Conservation (phyloP, 75 land plant genomes). For the Cupressus sempervirens region DNA sequence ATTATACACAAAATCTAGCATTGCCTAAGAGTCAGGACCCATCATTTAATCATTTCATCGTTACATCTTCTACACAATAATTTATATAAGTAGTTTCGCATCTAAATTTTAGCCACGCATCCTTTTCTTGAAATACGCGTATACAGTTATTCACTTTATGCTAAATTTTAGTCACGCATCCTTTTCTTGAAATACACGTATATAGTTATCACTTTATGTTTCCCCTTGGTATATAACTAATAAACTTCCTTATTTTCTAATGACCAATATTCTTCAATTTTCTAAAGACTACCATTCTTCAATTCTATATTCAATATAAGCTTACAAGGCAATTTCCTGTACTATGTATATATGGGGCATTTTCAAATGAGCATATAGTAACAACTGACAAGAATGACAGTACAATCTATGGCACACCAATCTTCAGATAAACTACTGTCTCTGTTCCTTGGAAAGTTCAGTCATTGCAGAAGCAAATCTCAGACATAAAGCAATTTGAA, state of each 20-base stretch:
- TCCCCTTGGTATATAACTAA: too few species aligned
- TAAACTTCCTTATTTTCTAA: not conserved
- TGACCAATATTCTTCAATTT: not conserved
- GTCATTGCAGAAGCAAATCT: not conserved
- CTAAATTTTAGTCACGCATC: too few species aligned
- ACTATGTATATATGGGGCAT: not conserved
- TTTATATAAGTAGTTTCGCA: too few species aligned
- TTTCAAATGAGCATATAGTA: not conserved
- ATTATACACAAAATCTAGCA: too few species aligned
- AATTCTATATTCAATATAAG: not conserved
- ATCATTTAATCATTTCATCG: too few species aligned
- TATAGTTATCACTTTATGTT: too few species aligned
- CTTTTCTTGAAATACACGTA: too few species aligned
- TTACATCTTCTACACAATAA: too few species aligned
- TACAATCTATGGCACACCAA: not conserved
- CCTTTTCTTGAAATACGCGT: too few species aligned
- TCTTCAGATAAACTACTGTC: not conserved
- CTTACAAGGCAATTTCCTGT: not conserved
- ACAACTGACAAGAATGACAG: not conserved
- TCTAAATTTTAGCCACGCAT: too few species aligned
- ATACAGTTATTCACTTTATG: too few species aligned
- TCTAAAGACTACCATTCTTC: not conserved
- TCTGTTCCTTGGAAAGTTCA: not conserved
- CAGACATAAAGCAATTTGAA: not conserved
- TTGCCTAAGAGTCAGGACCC: too few species aligned